Evolutionary conservation across 805 yeast genomes (phyloP), one percentile per base, ranked within the genome.

Genomic region (Kluyveromyces wickerhamii): DNA sequence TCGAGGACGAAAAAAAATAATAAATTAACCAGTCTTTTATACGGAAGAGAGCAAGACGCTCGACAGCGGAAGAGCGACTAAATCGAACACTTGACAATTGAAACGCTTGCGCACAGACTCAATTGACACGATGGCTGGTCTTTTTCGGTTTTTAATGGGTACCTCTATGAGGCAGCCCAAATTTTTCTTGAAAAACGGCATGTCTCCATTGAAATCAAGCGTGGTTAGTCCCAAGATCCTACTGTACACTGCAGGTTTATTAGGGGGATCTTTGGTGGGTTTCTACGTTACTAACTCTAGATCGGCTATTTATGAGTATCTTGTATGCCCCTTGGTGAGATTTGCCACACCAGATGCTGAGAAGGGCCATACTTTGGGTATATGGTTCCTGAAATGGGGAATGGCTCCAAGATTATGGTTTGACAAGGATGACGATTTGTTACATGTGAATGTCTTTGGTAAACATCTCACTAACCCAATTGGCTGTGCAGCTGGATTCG

Each of bases 401-500:
- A 44, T 84, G 4, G 57, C 71, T 7, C 95, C 95, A 21, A 65
- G 67, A 38, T 63, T 80, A 35, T 67, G 67, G 39, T 66, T 66
- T 31, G 82, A 77, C 40, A 56, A 62, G 21, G 73, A 67, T 38
- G 75, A 72, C 39, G 66, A 67, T 10, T 57, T 62, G 3, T 64
- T 84, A 42, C 62, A 69, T 11, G 86, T 79, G 14, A 55, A 67
- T 26, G 79, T 79, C 0, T 83, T 84, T 54, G 86, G 85, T 7
- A 70, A 66, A 36, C 63, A 51, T 0, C 62, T 89, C 52, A 68
- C 69, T 14, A 78, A 79, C 37, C 96, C 97, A 16, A 66, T 89
- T 32, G 96, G 96, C 10, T 69, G 88, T 48, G 96, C 97, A 32
- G 97, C 97, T 17, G 97, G 97, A 9, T 71, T 89, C 44, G 97